Conservation (phyloP, 2,329 filamentous ascomycete species). For the Plenodomus lindquistii region DNA sequence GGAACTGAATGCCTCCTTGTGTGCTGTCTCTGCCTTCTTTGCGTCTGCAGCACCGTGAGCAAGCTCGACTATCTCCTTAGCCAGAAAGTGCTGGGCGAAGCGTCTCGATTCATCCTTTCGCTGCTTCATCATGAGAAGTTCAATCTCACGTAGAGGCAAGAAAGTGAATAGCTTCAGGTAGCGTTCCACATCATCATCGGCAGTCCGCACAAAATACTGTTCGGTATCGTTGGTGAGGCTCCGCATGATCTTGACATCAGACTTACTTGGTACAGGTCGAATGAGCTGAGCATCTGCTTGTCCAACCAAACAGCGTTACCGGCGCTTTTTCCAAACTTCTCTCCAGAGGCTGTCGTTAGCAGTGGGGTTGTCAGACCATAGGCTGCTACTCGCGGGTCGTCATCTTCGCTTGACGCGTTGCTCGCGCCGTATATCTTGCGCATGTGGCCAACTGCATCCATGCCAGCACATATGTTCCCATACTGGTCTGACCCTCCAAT, state of each 20-base stretch:
- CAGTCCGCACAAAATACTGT: slow-evolving; percentile 80
- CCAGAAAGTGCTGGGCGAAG: slow-evolving; percentile 79
- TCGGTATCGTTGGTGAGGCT: not conserved
- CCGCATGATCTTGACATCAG: not conserved
- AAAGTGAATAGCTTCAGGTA: slow-evolving; percentile 93
- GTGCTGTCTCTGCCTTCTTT: slow-evolving; percentile 61
- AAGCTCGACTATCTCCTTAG: slow-evolving; percentile 78
- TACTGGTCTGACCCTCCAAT: slow-evolving; percentile 96
- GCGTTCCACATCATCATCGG: slow-evolving; percentile 79
- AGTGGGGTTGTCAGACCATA: slow-evolving; percentile 91
- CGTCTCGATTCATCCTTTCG: slow-evolving; percentile 69
- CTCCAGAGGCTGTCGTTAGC: slow-evolving; percentile 79
- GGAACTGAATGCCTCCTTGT: slow-evolving; percentile 52
- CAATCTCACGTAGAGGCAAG: slow-evolving; percentile 71
- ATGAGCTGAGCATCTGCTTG: slow-evolving; percentile 74
- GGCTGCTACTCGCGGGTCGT: slow-evolving; percentile 55
- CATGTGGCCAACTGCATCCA: slow-evolving; percentile 82
- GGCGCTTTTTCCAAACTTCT: slow-evolving; percentile 92
- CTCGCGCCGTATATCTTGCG: slow-evolving; percentile 44
- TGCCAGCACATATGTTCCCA: slow-evolving; percentile 90
- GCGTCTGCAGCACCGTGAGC: slow-evolving; percentile 73
- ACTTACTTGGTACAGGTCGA: slow-evolving; percentile 77
- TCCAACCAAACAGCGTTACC: slow-evolving; percentile 96
- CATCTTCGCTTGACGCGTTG: slow-evolving; percentile 10
- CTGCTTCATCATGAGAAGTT: slow-evolving; percentile 69